phyloP scores from a whole-genome alignment of 2,329 filamentous ascomycete species.

The Ophiostoma sp. region DNA sequence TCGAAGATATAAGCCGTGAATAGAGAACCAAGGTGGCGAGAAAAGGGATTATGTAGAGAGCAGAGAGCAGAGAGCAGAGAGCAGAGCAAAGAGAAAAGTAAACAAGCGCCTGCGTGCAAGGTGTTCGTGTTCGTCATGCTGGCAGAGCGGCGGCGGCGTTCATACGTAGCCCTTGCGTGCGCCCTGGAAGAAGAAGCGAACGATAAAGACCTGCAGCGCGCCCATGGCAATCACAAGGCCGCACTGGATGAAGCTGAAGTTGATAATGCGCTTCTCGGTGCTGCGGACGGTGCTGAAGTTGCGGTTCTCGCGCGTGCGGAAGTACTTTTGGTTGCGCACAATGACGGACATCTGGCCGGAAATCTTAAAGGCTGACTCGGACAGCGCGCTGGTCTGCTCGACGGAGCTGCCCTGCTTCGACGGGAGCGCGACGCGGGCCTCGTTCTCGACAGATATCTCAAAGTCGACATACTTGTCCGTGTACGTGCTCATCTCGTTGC shows the following conservation, averaged over 20 bases:
- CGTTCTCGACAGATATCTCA: conserved; percentile 94
- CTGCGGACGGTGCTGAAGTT: conserved; percentile 98
- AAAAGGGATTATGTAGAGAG: background rate
- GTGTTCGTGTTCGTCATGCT: conserved; percentile 1
- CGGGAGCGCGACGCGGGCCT: conserved; percentile 72
- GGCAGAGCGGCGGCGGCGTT: conserved; percentile 30
- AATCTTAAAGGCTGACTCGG: conserved; percentile 93
- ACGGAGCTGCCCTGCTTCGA: conserved; percentile 81
- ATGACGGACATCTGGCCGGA: conserved; percentile 91
- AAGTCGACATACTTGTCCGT: conserved; percentile 97
- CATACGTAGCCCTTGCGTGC: conserved; percentile 65
- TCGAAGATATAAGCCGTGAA: background rate
- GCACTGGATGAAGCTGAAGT: conserved; percentile 92
- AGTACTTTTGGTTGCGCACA: conserved; percentile 97
- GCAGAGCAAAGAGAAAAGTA: background rate
- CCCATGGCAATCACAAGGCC: conserved; percentile 93
- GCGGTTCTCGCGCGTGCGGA: conserved; percentile 95
- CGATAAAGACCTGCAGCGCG: conserved; percentile 90
- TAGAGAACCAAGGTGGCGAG: background rate
- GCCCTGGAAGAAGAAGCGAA: conserved; percentile 96
- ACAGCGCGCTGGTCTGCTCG: conserved; percentile 81
- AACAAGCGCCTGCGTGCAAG: background rate
- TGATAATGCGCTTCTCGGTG: conserved; percentile 93
- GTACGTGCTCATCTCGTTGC: conserved; percentile 97
- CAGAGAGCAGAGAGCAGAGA: background rate